Base-by-base conservation (phyloP, 2,329 filamentous ascomycete genomes). In the Alternaria arborescens region DNA sequence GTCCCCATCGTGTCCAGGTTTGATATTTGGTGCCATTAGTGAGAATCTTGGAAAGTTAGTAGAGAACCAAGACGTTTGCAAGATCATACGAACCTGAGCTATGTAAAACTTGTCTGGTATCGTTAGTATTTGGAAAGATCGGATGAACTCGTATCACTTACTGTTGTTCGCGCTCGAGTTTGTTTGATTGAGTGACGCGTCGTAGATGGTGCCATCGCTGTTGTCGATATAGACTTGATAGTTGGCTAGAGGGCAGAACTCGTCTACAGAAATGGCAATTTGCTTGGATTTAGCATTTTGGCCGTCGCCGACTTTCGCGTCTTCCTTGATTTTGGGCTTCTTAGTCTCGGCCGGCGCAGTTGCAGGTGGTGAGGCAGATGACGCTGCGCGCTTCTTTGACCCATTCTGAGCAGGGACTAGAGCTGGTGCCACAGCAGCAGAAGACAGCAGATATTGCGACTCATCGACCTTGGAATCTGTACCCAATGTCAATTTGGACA, bases 1-100 rank as follows among this genome's bases (percentile, higher is more conserved):
- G 87, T 22, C 93, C 93, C 91, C 91, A 96, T 58, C 91, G 85
- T 3, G 89, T 92, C 90, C 91, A 94, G 0, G 87, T 88, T 43
- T 82, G 80, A 74, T 83, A 91, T 8, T 72, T 61, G 16, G 58
- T 51, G 28, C 67, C 65, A 42, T 52, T 42, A 20, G 43, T 43
- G 28, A 61, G 38, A 26, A 60, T 38, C 60, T 62, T 24, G 4
- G 36, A 10, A 26, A 8, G 55, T 62, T 18, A 28, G 20, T 44
- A 48, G 43, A 43, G 28, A 11, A 16, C 30, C 2, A 47, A 47
- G 18, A 14, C 5, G 5, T 32, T 40, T 7, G 20, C 2, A 14
- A 7, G 10, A 14, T 7, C 4, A 20, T 28, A 59, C 60, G 38
- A 18, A 91, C 82, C 81, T 94, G 91, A 28, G 93, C 76, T 28